Evolutionary conservation across 768 basidiomycete species (phyloP), one percentile per base, ranked within the genome.

Genomic region (Hebeloma cylindrosporum): DNA sequence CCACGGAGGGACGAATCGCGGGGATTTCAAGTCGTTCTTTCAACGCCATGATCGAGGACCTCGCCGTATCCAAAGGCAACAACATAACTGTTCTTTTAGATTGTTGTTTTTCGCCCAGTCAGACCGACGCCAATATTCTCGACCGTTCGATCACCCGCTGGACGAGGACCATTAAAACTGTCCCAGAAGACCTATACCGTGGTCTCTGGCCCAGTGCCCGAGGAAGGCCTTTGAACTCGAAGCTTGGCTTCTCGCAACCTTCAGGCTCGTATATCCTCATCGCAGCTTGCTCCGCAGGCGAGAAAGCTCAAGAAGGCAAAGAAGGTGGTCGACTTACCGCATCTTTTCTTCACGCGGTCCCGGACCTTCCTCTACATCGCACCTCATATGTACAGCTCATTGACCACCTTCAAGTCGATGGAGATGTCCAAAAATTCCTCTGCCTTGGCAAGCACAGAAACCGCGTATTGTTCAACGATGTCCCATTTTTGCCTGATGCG

Each of bases 21-120:
- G 85, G 83, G 18, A 82, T 87, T 48, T 82, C 82, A 33, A 83
- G 85, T 62, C 77, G 79, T 37, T 83, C 84, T 7, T 64, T 87
- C 43, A 70, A 72, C 30, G 74, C 82, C 28, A 75, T 86, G 70
- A 62, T 87, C n/a, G 53, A 57, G 40, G 79, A 83, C 40, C 73
- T 87, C 29, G 65, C 71, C 13, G 62, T 63, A 18, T 65, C 63
- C 33, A 87, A 85, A 53, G 84, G 84, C 22, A 69, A 85, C 60
- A 87, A 87, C 47, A 78, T 87, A 60, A 82, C 83, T 1, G 60
- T 86, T 45, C 71, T 86, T 43, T 66, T 85, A 17, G 84, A 86
- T 60, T 74, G 78, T 52, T 85, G 80, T 53, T 84, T 85, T 63
- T 71, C 77, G 7, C 65, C 74, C 9, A 54, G 61, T 14, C 65